These are phyloP conservation scores for Lactarius pseudohatsudake DNA, from an alignment of 768 basidiomycete genomes.

Conservation along the genomic window DNA sequence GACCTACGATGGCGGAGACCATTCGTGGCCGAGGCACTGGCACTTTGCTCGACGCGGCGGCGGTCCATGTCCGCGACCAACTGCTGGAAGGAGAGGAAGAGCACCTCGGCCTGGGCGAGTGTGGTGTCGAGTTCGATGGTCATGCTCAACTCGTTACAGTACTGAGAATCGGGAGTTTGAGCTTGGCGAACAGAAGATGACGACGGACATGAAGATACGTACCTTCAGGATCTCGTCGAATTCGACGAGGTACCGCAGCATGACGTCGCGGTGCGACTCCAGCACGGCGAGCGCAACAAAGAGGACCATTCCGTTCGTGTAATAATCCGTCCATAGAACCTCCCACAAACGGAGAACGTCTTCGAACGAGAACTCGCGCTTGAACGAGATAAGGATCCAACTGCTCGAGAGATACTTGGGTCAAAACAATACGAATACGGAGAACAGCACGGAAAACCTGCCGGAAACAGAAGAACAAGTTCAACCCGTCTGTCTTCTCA, in stretches of 20 bases:
- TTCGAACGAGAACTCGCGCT: conserved; percentile 93
- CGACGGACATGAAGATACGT: conserved; percentile 16
- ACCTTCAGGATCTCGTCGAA: conserved; percentile 83
- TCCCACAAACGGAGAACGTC: conserved; percentile 94
- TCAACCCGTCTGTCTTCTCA: conserved; percentile 84
- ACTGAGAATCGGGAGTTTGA: conserved; percentile 42
- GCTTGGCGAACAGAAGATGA: background rate
- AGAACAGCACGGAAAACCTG: conserved; percentile 39
- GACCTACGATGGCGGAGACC: conserved; percentile 40
- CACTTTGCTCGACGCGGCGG: conserved; percentile 58
- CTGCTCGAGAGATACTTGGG: conserved; percentile 39
- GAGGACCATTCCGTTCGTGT: conserved; percentile 83
- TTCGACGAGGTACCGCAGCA: conserved; percentile 93
- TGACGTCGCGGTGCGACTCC: conserved; percentile 94
- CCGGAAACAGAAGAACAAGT: conserved; percentile 98
- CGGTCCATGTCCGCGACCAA: conserved; percentile 88
- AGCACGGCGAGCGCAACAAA: conserved; percentile 93
- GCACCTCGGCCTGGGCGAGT: conserved; percentile 93
- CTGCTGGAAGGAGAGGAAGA: conserved; percentile 89
- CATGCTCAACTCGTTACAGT: conserved; percentile 93
- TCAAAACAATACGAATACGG: background rate
- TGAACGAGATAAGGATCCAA: conserved; percentile 92
- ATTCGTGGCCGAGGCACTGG: conserved; percentile 28
- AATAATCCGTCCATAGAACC: conserved; percentile 89
- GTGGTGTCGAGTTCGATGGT: conserved; percentile 97